Evolutionary conservation across 2,329 filamentous ascomycete genomes (phyloP), one percentile per base, ranked within the genome.

Genomic region (Didymella exigua): DNA sequence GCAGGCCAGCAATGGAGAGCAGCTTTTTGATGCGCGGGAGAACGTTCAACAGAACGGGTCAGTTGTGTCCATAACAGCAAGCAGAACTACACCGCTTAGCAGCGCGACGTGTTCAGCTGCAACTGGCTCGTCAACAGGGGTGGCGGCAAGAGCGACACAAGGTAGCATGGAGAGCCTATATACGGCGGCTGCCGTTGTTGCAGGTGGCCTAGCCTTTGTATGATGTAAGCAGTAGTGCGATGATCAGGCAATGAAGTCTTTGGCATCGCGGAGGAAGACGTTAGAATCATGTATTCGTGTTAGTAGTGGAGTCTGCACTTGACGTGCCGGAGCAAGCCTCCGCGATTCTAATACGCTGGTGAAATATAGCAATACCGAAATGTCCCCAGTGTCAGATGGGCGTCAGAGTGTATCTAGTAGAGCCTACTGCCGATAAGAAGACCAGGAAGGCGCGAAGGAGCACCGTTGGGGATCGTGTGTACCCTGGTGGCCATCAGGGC

Each of bases 321-420:
- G n/a, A n/a, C n/a, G n/a, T n/a, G n/a, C n/a, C n/a, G n/a, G n/a
- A n/a, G n/a, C n/a, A n/a, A n/a, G n/a, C n/a, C n/a, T n/a, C n/a
- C n/a, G n/a, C n/a, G n/a, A n/a, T n/a, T n/a, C n/a, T n/a, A n/a
- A n/a, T n/a, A n/a, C n/a, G n/a, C n/a, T n/a, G n/a, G n/a, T n/a
- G n/a, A n/a, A n/a, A n/a, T n/a, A n/a, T n/a, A n/a, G n/a, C n/a
- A n/a, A n/a, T n/a, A n/a, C n/a, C n/a, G n/a, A n/a, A n/a, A n/a
- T n/a, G n/a, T n/a, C n/a, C n/a, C n/a, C n/a, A n/a, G n/a, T n/a
- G n/a, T n/a, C n/a, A n/a, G n/a, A n/a, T n/a, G n/a, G n/a, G n/a
- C n/a, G n/a, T n/a, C n/a, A n/a, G 59, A 64, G 37, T 67, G 64
- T 42, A 9, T 65, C 37, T 62, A 59, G 36, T 59, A 64, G 51